Evolutionary conservation across 352 stramenopile species (phyloP).

Genomic region (Phytophthora pinifolia): DNA sequence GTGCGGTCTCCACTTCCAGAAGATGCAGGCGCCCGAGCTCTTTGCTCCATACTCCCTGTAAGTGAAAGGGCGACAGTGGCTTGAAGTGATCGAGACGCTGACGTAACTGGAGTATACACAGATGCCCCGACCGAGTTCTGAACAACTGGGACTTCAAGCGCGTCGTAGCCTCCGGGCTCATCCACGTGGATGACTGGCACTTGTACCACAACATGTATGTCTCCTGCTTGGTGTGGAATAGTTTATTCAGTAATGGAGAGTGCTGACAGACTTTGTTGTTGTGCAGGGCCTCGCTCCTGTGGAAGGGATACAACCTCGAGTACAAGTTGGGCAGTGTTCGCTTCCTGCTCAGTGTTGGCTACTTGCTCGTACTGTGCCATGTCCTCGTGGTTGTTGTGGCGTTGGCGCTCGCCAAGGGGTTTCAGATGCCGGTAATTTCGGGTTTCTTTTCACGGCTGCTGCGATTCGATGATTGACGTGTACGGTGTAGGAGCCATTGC

Average conservation of each 20-base stretch:
- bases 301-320: slow-evolving; percentile 88
- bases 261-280: slow-evolving; percentile 5
- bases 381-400: slow-evolving; percentile 49
- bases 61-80: slow-evolving; percentile 3
- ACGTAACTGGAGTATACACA: slow-evolving; percentile 10
- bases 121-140: slow-evolving; percentile 69
- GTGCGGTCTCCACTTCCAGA: slow-evolving; percentile 58
- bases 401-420: slow-evolving; percentile 30
- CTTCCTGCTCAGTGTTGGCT: slow-evolving; percentile 48
- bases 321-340: slow-evolving; percentile 48
- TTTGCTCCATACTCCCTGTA: slow-evolving; percentile 53
- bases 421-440: slow-evolving; percentile 26
- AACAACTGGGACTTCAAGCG: slow-evolving; percentile 42
- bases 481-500: slow-evolving; percentile 34
- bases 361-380: slow-evolving; percentile 69
- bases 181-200: slow-evolving; percentile 89
- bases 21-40: slow-evolving; percentile 33
- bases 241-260: neutral
- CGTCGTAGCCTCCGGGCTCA: slow-evolving; percentile 71
- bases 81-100: neutral
- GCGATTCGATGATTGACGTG: neutral
- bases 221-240: neutral
- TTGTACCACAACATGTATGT: slow-evolving; percentile 92
- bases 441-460: slow-evolving; percentile 6
- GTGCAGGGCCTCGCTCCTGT: slow-evolving; percentile 77